These are phyloP conservation scores for Cercospora canescens DNA, from an alignment of 2,329 filamentous ascomycete genomes.

Conservation along the genomic window DNA sequence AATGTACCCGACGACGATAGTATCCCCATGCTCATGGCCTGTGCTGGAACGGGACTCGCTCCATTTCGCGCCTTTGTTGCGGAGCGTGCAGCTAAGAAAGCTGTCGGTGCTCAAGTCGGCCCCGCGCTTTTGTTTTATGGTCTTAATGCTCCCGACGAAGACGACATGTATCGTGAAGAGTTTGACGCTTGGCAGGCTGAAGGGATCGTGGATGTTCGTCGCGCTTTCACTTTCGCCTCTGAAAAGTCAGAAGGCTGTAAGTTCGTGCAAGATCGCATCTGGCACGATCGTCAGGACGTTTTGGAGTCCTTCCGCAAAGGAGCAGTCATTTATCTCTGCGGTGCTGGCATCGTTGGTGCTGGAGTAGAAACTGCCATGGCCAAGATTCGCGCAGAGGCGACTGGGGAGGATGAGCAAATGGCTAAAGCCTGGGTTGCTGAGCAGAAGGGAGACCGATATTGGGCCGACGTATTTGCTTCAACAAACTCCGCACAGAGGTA, in stretches of 20 bases:
- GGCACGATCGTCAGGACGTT: constrained; percentile 49
- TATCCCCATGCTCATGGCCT: constrained; percentile 54
- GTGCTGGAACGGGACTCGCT: constrained; percentile 51
- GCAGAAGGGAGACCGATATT: too few relatives aligned
- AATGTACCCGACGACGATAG: constrained; percentile 45
- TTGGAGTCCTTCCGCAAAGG: too few relatives aligned
- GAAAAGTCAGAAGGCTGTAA: constrained; percentile 48
- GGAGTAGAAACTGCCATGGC: too few relatives aligned
- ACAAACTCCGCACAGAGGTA: too few relatives aligned
- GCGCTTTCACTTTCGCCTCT: constrained; percentile 57
- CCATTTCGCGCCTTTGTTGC: constrained; percentile 46
- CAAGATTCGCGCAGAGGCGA: too few relatives aligned
- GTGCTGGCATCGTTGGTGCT: too few relatives aligned
- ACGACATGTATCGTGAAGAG: constrained; percentile 62
- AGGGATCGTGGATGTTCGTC: constrained; percentile 62
- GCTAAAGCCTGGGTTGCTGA: too few relatives aligned
- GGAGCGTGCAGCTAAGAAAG: constrained; percentile 41
- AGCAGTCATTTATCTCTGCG: too few relatives aligned
- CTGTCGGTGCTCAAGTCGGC: constrained; percentile 51
- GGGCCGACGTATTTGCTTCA: too few relatives aligned
- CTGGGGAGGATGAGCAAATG: too few relatives aligned
- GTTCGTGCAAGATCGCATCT: constrained; percentile 56
- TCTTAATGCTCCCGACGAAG: constrained; percentile 56
- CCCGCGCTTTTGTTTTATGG: constrained; percentile 67
- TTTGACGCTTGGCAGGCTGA: constrained; percentile 59